Percentiles rank a stretch among this genome's conserved stretches.
Evolutionary conservation across 2,329 filamentous ascomycete genomes (phyloP).

Genomic region (Ophiosphaerella narmari): DNA sequence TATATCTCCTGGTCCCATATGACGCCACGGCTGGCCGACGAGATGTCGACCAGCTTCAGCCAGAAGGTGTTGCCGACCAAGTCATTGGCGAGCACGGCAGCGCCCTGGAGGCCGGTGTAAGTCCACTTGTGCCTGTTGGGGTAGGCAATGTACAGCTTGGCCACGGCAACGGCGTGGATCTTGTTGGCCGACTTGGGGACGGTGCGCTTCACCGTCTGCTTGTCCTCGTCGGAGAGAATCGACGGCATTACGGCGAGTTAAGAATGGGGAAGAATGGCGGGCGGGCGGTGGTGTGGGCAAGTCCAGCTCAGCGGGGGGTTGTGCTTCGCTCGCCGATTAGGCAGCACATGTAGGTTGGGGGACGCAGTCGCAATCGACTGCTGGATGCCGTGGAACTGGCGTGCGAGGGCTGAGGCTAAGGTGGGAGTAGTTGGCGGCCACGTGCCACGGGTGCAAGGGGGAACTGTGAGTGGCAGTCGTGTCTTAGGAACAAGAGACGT

Average conservation of each 20-base stretch:
- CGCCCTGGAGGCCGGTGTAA: constrained; percentile 91
- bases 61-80: constrained; percentile 94
- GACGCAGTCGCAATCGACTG: constrained; percentile 13
- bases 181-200: constrained; percentile 96
- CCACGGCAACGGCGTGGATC: constrained; percentile 93
- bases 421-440: not conserved
- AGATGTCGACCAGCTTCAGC: constrained; percentile 97
- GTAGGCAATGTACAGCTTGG: constrained; percentile 89
- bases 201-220: constrained; percentile 91
- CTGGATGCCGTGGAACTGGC: constrained; percentile 7
- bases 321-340: constrained; percentile 22
- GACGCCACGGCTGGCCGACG: constrained; percentile 48
- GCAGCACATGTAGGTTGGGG: constrained; percentile 34
- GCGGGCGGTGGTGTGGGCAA: constrained; percentile 16
- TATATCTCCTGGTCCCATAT: constrained; percentile 80
- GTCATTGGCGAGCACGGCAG: constrained; percentile 89
- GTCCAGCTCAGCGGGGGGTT: constrained; percentile 37
- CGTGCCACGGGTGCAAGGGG: constrained; percentile 21
- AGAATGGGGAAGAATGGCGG: constrained; percentile 14
- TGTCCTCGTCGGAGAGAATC: constrained; percentile 88
- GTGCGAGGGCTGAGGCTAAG: not conserved
- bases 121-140: constrained; percentile 87
- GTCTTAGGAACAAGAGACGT: constrained; percentile 27
- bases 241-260: constrained; percentile 54
- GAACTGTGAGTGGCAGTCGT: constrained; percentile 10